Base-by-base conservation (phyloP, 2,329 filamentous ascomycete species). In the Pyrenophora teres region DNA sequence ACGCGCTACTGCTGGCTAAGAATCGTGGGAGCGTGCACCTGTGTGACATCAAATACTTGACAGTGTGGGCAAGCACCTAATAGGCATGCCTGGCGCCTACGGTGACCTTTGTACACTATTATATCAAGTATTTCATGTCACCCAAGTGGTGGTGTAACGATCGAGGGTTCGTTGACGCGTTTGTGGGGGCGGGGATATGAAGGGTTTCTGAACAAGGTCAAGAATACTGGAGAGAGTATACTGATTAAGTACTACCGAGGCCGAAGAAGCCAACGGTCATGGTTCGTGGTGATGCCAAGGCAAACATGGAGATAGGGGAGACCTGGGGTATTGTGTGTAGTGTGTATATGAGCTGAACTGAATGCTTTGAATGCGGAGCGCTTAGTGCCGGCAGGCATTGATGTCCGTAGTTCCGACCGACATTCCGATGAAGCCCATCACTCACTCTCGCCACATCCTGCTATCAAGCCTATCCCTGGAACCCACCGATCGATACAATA, bases 311-410 rank as follows among this genome's bases (percentile, higher is more conserved):
- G 16, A 27, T 10, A 10, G n/a, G 33, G 15, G 15, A 36, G 32
- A 35, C 3, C 13, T 18, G 12, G 27, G 40, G 18, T 15, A 15
- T 15, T 15, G 15, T 15, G 15, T 15, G 15, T 15, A 15, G 40
- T n/a, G 15, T 15, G 15, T 15, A 15, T 15, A 15, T 15, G 15
- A 15, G 15, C 15, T 15, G 15, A 15, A 15, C 15, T 15, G 15
- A 15, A 15, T 15, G 15, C 15, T 15, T 15, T 15, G 15, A 15
- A 15, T 15, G 15, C 50, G 53, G 56, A 30, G 52, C 57, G 61
- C 53, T 56, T 59, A 58, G 50, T 52, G 53, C 48, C 62, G 64
- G 52, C 48, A 45, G 12, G 49, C 35, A 41, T 40, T 30, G 37
- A 52, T 52, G 47, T 15, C 31, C 12, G 21, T 36, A 42, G 37